These are phyloP conservation scores for Aspergillus awamori DNA, from an alignment of 2,329 filamentous ascomycete species.

Conservation along the genomic window DNA sequence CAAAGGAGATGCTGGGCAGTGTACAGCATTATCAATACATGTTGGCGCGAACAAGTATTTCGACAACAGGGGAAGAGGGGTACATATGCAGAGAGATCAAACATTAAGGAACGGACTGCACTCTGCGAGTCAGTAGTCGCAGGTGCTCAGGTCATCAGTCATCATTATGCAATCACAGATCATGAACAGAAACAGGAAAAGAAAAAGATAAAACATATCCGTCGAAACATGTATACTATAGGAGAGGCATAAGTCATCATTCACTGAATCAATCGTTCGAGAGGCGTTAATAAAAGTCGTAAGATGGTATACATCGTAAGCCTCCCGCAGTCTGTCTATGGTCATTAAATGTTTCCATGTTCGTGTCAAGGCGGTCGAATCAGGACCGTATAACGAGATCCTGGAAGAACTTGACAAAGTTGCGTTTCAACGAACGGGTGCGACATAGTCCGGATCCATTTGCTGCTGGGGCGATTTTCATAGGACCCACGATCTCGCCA, in stretches of 20 bases:
- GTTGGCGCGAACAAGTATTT: constrained; percentile 13
- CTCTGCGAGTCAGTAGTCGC: constrained; percentile 41
- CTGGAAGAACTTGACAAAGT: constrained; percentile 49
- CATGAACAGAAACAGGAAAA: constrained; percentile 14
- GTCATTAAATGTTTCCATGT: constrained; percentile 25
- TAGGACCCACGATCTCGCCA: constrained; percentile 90
- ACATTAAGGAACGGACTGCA: constrained; percentile 33
- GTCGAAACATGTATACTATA: background rate
- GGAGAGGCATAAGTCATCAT: constrained; percentile 38
- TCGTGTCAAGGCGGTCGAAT: constrained; percentile 11
- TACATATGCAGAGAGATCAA: constrained; percentile 26
- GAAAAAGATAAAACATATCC: constrained; percentile 13
- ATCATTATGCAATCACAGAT: constrained; percentile 29
- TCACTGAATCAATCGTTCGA: constrained; percentile 24
- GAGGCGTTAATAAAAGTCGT: constrained; percentile 20
- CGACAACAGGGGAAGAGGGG: constrained; percentile 8
- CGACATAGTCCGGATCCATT: constrained; percentile 48
- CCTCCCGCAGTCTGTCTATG: constrained; percentile 29
- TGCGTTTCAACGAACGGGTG: constrained; percentile 44
- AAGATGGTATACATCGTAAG: constrained; percentile 29
- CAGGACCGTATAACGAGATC: constrained; percentile 43
- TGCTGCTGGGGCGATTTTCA: constrained; percentile 59
- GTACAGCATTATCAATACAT: constrained; percentile 19
- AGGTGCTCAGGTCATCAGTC: constrained; percentile 29
- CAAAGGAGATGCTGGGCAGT: constrained; percentile 13